Conservation (phyloP, 164 flowering plant species). For the Kingdonia uniflora region DNA sequence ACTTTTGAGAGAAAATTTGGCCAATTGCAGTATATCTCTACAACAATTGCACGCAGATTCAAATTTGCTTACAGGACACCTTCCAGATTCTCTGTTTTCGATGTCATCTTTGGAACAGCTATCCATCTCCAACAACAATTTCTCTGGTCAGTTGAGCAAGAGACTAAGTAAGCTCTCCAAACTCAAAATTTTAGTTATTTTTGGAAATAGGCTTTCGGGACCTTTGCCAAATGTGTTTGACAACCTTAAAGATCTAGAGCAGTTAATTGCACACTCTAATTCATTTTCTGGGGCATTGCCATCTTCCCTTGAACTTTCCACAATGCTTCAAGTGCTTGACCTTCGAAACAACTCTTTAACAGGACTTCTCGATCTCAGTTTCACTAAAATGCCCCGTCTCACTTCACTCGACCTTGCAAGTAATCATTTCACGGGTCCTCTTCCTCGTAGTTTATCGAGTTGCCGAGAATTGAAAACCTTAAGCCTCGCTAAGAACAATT, state of each 20-base stretch:
- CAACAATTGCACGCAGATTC: slow-evolving; percentile 31
- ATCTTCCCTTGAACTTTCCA: slow-evolving; percentile 34
- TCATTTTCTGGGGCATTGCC: slow-evolving; percentile 55
- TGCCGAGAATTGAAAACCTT: slow-evolving; percentile 45
- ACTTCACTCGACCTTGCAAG: slow-evolving; percentile 63
- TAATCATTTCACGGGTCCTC: slow-evolving; percentile 50
- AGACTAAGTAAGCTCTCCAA: slow-evolving; percentile 49
- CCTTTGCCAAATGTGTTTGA: slow-evolving; percentile 50
- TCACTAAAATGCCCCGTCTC: slow-evolving; percentile 41
- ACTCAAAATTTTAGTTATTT: slow-evolving; percentile 36
- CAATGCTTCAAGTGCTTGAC: slow-evolving; percentile 50
- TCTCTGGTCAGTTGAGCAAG: slow-evolving; percentile 52
- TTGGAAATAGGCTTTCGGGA: slow-evolving; percentile 47
- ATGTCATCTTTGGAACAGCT: slow-evolving; percentile 46
- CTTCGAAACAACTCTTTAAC: slow-evolving; percentile 61
- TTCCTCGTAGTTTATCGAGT: slow-evolving; percentile 48
- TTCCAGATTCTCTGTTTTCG: slow-evolving; percentile 43
- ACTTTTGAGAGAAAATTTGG: slow-evolving; percentile 30
- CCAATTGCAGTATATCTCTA: slow-evolving; percentile 42
- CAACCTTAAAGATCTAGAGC: slow-evolving; percentile 38
- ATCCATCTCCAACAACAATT: slow-evolving; percentile 41
- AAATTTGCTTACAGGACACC: slow-evolving; percentile 49
- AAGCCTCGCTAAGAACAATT: slow-evolving; percentile 54
- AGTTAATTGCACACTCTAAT: slow-evolving; percentile 53
- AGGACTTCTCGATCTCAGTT: slow-evolving; percentile 44